Evolutionary conservation across 345 rosid species (phyloP), one percentile per base, ranked within the genome.

Genomic region (Murraya koenigii): DNA sequence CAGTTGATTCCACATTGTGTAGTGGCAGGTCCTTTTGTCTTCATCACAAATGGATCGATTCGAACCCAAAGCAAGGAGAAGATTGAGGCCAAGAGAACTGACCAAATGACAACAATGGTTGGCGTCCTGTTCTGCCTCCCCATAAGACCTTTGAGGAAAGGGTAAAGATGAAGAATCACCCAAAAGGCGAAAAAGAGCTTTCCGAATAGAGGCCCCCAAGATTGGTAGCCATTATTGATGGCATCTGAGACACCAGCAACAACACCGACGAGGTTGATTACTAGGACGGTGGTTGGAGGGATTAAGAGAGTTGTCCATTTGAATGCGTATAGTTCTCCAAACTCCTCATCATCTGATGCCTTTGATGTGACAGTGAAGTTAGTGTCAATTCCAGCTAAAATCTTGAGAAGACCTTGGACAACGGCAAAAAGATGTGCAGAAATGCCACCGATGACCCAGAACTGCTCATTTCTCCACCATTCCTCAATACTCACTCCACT

Each of bases 401-500:
- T 82, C 85, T 96, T 96, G 62, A 91, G 82, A 32, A 91, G 89
- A 78, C 98, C 98, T 86, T 91, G 97, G 61, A 94, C 87, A 54
- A 94, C 98, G 0, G 99, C 98, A 33, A 96, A 91, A 39, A 96
- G 92, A 83, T 96, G 98, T 56, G 98, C 99, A 22, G 97, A 96
- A 73, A 96, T 87, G 55, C 98, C 98, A 55, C 98, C 99, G 52
- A 94, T 96, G 77, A 96, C 98, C 95, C 98, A 94, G 80, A 94
- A 96, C 79, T 96, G 99, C 85, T 93, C 97, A 28, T 95, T 95
- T 81, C 99, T 92, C 97, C 99, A 95, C 98, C 97, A 95, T 84
- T 96, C 97, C 79, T 94, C 98, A 4, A 96, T 94, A 91, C 98
- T 92, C 73, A 96, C 97, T 76, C 99, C 99, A 30, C 99, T 96